Percentiles rank a stretch among this genome's conserved stretches.
Conservation (phyloP, 257 asterid genomes). For the Primulina huaijiensis region DNA sequence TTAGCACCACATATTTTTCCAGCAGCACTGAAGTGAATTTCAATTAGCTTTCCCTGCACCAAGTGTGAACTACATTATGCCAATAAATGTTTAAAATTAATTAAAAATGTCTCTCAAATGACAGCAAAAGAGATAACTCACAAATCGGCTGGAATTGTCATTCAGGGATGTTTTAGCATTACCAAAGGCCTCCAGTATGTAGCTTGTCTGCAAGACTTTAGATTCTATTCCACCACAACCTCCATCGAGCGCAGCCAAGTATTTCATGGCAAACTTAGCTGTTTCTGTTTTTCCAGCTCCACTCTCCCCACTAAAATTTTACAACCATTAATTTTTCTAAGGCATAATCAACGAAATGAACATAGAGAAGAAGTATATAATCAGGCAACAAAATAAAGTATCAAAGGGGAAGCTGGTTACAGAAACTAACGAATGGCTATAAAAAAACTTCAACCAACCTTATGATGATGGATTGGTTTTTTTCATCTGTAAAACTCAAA, state of each 20-base stretch:
- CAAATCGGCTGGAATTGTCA: conserved; percentile 90
- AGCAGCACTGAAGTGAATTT: conserved; percentile 64
- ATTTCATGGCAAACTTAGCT: conserved; percentile 85
- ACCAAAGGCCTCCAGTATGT: conserved; percentile 91
- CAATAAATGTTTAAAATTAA: conserved; percentile 22
- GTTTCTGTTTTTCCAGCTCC: conserved; percentile 99
- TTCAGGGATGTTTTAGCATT: conserved; percentile 85
- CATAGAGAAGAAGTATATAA: not conserved
- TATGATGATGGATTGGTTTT: conserved; percentile 82
- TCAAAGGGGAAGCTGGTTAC: not conserved
- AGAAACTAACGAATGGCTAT: conserved; percentile 8
- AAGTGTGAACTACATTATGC: conserved; percentile 23
- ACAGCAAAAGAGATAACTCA: conserved; percentile 42
- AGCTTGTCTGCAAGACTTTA: conserved; percentile 73
- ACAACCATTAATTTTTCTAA: conserved; percentile 23
- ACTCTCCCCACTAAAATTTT: conserved; percentile 76
- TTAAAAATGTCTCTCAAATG: conserved; percentile 12
- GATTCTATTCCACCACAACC: conserved; percentile 62
- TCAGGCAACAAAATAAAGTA: conserved; percentile 7
- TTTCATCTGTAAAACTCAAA: conserved; percentile 55
- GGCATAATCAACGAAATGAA: not conserved
- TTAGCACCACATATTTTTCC: conserved; percentile 89
- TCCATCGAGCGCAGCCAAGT: conserved; percentile 79
- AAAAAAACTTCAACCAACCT: conserved; percentile 56
- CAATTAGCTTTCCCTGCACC: conserved; percentile 79